Base-by-base conservation (phyloP, 768 basidiomycete species). In the Crepidotus variabilis region DNA sequence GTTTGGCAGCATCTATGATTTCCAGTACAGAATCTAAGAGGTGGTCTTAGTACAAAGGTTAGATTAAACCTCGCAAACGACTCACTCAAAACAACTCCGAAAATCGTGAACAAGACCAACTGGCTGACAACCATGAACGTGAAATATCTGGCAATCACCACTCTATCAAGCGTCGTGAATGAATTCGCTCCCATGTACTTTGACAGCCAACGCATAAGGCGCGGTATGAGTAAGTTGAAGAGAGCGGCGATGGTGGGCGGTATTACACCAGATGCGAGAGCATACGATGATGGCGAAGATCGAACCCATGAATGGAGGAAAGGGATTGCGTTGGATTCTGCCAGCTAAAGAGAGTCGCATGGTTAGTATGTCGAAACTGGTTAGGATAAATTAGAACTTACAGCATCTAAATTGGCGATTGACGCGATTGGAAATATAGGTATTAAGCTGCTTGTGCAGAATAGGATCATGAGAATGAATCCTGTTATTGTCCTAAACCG, bases 41-140 rank as follows among this genome's bases (percentile, higher is more conserved):
- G 39, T 8, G 16, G 14, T 20, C 8, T 52, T 45, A 24, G 56
- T 47, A 23, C n/a, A 18, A 34, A 20, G 11, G 6, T 24, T 28
- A 9, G 34, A 18, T 51, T n/a, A 24, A 13, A 2, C 2, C 4
- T 3, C 9, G 45, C n/a, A 4, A 32, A 1, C n/a, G 13, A 75
- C 87, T 64, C 52, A 87, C 87, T 84, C 69, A 89, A 88, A 54
- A 81, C 72, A 33, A 91, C 90, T 28, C 88, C 87, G 53, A 93
- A 83, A 52, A 92, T 65, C 11, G 88, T 91, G 73, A 94, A 95
- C 66, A 94, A 81, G 57, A 94, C 74, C 65, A 95, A 69, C 67
- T 94, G 91, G 52, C 88, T 89, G 66, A 92, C 84, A 57, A 94
- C 81, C 66, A 93, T 75, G 78, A 95, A 94, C 6, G 88, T 81